Percentiles rank a stretch among this genome's conserved stretches.
Conservation (phyloP, 768 basidiomycete genomes). For the Xerocomellus dryophilus region DNA sequence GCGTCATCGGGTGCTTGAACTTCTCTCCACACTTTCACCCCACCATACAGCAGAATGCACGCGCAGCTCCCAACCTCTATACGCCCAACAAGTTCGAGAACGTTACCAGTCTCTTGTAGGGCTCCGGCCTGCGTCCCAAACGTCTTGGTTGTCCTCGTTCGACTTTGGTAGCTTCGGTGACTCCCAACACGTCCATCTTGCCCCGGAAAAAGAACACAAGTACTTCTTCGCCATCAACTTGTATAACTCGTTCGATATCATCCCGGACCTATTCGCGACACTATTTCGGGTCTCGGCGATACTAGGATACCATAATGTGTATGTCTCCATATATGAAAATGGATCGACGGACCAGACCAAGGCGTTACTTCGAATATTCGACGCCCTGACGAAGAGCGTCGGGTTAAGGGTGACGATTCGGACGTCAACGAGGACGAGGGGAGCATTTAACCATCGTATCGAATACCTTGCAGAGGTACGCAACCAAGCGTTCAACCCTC, state of each 20-base stretch:
- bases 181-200: slow-evolving; percentile 36
- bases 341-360: slow-evolving; percentile 99
- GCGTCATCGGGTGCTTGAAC: slow-evolving; percentile 78
- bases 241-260: slow-evolving; percentile 98
- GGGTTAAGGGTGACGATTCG: slow-evolving; percentile 93
- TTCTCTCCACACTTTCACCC: slow-evolving; percentile 82
- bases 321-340: slow-evolving; percentile 98
- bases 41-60: slow-evolving; percentile 95
- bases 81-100: slow-evolving; percentile 78
- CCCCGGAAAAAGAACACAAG: slow-evolving; percentile 73
- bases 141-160: slow-evolving; percentile 60
- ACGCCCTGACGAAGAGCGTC: slow-evolving; percentile 83
- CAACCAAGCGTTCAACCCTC: slow-evolving; percentile 92
- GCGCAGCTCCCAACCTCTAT: slow-evolving; percentile 77
- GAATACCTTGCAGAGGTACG: slow-evolving; percentile 99
- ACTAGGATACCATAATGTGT: slow-evolving; percentile 96
- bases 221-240: slow-evolving; percentile 99
- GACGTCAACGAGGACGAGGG: slow-evolving; percentile 87
- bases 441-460: slow-evolving; percentile 98
- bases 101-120: slow-evolving; percentile 85
- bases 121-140: slow-evolving; percentile 55
- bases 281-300: slow-evolving; percentile 91
- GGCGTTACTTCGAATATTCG: slow-evolving; percentile 91
- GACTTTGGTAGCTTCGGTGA: slow-evolving; percentile 45
- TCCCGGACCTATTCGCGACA: slow-evolving; percentile 95